phyloP scores from a whole-genome alignment of 2,329 filamentous ascomycete species.

The Arthrinium phaeospermum region DNA sequence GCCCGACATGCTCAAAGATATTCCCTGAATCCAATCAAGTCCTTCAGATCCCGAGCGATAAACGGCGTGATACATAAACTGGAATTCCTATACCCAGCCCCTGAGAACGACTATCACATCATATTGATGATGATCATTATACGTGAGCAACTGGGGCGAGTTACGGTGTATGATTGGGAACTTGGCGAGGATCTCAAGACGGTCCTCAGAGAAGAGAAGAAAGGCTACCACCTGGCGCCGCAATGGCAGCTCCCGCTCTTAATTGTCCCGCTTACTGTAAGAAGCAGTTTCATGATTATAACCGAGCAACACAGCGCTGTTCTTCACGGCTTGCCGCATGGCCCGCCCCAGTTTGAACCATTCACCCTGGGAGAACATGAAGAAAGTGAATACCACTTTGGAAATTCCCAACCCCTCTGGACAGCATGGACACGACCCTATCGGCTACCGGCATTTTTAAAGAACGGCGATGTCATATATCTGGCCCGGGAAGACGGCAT shows the following conservation, averaged over 20 bases:
- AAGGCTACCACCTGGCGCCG: conserved; percentile 55
- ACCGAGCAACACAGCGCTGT: conserved; percentile 65
- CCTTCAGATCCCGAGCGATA: conserved; percentile 50
- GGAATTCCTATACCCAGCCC: conserved; percentile 79
- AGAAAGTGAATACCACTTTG: conserved; percentile 54
- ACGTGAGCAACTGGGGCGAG: conserved; percentile 53
- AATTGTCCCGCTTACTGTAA: conserved; percentile 73
- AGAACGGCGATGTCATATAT: conserved; percentile 78
- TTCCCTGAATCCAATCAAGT: conserved; percentile 64
- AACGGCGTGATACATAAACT: conserved; percentile 83
- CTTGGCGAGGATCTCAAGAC: conserved; percentile 52
- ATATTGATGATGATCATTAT: conserved; percentile 74
- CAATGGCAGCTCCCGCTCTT: conserved; percentile 68
- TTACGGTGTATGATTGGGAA: conserved; percentile 68
- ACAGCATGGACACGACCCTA: conserved; percentile 83
- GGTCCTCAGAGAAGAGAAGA: conserved; percentile 53
- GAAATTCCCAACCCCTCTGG: conserved; percentile 67
- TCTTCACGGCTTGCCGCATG: conserved; percentile 57
- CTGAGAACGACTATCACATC: conserved; percentile 70
- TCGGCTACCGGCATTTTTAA: conserved; percentile 66
- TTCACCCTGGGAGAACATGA: conserved; percentile 49
- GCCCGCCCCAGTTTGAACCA: conserved; percentile 53
- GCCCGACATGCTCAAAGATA: conserved; percentile 51
- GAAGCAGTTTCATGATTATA: conserved; percentile 73
- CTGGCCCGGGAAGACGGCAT: conserved; percentile 87